phyloP scores from a whole-genome alignment of 345 rosid species.

The Iberis pinnata region DNA sequence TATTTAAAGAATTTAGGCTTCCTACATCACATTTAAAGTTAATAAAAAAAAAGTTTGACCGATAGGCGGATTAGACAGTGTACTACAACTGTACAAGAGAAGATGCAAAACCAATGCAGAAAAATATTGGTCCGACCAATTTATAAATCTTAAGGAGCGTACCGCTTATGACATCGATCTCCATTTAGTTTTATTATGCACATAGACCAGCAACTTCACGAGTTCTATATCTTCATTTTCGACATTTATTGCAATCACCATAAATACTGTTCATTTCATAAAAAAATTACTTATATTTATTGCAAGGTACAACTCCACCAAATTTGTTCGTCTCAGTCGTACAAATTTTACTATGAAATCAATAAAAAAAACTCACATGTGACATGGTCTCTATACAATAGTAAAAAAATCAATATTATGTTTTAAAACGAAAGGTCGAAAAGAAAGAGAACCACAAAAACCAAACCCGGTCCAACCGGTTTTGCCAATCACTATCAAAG shows the following conservation, averaged over 20 bases:
- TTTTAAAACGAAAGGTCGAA: conserved; percentile 1
- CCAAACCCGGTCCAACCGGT: conserved; percentile 25
- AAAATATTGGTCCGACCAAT: no score
- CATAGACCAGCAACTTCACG: no score
- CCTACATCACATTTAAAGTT: background rate
- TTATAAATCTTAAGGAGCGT: no score
- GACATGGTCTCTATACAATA: conserved; percentile 25
- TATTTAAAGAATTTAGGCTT: no score
- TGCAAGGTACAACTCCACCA: conserved; percentile 10
- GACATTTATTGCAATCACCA: no score
- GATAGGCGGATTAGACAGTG: conserved; percentile 1
- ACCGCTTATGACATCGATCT: no score
- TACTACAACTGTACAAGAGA: conserved; percentile 16
- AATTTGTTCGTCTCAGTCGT: no score
- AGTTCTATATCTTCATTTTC: no score
- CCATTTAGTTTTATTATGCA: no score
- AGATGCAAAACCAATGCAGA: conserved; percentile 5
- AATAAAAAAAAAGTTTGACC: conserved; percentile 8
- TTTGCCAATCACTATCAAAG: conserved; percentile 28
- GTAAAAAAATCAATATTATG: background rate
- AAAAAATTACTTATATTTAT: background rate
- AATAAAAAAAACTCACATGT: conserved; percentile 11
- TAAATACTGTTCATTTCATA: conserved; percentile 8
- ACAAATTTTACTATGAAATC: background rate
- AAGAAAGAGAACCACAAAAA: conserved; percentile 12